Evolutionary conservation across 2,329 filamentous ascomycete species (phyloP), one percentile per base, ranked within the genome.

Genomic region (Stagonosporopsis tanaceti): DNA sequence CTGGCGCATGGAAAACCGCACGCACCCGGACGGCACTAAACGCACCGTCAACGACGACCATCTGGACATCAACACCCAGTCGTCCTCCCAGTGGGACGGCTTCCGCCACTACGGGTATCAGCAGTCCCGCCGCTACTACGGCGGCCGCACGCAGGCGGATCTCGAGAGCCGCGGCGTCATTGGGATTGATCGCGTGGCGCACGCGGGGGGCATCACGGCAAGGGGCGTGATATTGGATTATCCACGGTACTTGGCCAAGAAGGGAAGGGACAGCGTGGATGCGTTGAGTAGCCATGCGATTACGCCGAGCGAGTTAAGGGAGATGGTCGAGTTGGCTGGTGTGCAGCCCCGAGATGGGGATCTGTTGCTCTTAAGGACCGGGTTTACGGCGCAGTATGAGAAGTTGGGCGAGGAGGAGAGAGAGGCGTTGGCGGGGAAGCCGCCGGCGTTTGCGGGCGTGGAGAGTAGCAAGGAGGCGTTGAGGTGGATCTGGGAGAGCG

Each of bases 401-500:
- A 59, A 55, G 30, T 54, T 75, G 37, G 38, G 42, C 1, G 57
- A 59, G 45, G 38, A 58, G 25, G 67, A 65, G 35, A 69, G 71
- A 14, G 60, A 64, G 35, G 74, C 62, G 35, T 48, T 77, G 27
- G 60, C 72, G n/a, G 28, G 62, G n/a, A 61, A 67, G 37, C 24
- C 69, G 39, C 71, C 76, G 11, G 55, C 67, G 14, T 78, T 76
- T 53, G 61, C 80, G 27, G 81, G 81, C 2, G 66, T 82, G 1
- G 75, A 80, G 60, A 64, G 71, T 7, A 72, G 68, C 3, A 65
- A 63, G 28, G 76, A 72, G 4, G 73, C 72, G 14, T 50, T 79
- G 34, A 63, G 68, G 22, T 84, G 79, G 79, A 71, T 83, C 25
- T 83, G 81, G 81, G 77, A 80, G 40, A 68, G 62, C 14, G 69